Conservation (phyloP, 176 grass and related monocot species). For the Eleusine coracana region DNA sequence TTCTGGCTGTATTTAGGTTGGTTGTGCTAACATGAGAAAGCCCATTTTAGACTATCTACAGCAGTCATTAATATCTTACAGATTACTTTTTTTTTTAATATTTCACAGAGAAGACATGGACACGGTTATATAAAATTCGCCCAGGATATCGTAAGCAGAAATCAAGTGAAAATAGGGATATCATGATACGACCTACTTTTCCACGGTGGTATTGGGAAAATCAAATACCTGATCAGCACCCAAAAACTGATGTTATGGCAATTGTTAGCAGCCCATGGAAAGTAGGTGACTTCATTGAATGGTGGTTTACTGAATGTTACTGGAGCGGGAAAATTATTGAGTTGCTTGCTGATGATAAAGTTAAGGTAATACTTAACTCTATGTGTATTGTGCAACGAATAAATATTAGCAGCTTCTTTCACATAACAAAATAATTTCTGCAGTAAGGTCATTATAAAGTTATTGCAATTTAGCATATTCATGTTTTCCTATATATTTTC, state of each 20-base stretch:
- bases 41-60: background rate
- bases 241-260: conserved; percentile 46
- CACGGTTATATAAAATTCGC: conserved; percentile 46
- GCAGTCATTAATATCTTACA: conserved; percentile 20
- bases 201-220: conserved; percentile 51
- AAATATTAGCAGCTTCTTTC: background rate
- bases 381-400: background rate
- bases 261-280: conserved; percentile 53
- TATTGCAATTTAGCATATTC: background rate
- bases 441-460: background rate
- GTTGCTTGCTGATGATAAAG: conserved; percentile 42
- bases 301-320: conserved; percentile 51
- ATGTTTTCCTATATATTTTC: conserved; percentile 2
- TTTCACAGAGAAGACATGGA: conserved; percentile 57
- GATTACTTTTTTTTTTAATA: conserved; percentile 26
- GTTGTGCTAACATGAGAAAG: background rate
- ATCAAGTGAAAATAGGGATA: conserved; percentile 37
- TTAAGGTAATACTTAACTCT: conserved; percentile 40
- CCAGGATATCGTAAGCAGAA: conserved; percentile 9
- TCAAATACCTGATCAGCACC: conserved; percentile 26
- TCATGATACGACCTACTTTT: conserved; percentile 68
- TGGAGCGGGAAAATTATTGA: conserved; percentile 59
- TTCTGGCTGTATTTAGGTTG: background rate
- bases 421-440: background rate
- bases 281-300: conserved; percentile 69